Evolutionary conservation across 805 yeast species (phyloP).

Genomic region (Soucietia sequanensis): DNA sequence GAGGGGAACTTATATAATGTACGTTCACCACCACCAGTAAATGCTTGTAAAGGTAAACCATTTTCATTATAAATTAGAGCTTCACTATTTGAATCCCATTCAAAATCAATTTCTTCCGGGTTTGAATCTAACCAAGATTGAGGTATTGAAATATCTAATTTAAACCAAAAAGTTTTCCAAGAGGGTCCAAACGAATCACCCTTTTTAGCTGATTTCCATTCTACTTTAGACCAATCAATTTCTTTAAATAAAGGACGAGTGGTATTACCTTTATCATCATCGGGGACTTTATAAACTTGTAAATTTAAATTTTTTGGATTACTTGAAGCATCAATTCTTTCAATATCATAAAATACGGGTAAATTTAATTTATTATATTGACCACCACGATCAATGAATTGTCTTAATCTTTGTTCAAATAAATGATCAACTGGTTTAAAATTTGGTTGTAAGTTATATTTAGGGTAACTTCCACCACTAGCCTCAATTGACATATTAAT

Average conservation of each 20-base stretch:
- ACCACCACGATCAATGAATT: slow-evolving; percentile 73
- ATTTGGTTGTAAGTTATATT: slow-evolving; percentile 63
- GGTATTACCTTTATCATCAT: slow-evolving; percentile 44
- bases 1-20: slow-evolving; percentile 67
- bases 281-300: slow-evolving; percentile 70
- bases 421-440: slow-evolving; percentile 76
- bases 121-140: slow-evolving; percentile 47
- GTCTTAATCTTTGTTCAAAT: slow-evolving; percentile 70
- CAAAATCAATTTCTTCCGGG: slow-evolving; percentile 55
- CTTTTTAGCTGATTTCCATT: slow-evolving; percentile 56
- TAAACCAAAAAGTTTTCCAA: slow-evolving; percentile 97
- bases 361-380: slow-evolving; percentile 68
- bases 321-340: slow-evolving; percentile 44
- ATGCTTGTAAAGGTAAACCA: slow-evolving; percentile 77
- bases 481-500: too few relatives aligned
- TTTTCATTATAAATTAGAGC: slow-evolving; percentile 70
- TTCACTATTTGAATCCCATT: slow-evolving; percentile 87
- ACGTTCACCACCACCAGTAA: slow-evolving; percentile 84
- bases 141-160: slow-evolving; percentile 65
- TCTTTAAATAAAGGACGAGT: slow-evolving; percentile 63
- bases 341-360: slow-evolving; percentile 75
- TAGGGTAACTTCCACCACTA: too few relatives aligned
- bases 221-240: slow-evolving; percentile 45
- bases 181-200: slow-evolving; percentile 89
- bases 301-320: slow-evolving; percentile 48